These are phyloP conservation scores for Phalaenopsis aphrodite DNA, from an alignment of 106 monocot species.

Conservation along the genomic window DNA sequence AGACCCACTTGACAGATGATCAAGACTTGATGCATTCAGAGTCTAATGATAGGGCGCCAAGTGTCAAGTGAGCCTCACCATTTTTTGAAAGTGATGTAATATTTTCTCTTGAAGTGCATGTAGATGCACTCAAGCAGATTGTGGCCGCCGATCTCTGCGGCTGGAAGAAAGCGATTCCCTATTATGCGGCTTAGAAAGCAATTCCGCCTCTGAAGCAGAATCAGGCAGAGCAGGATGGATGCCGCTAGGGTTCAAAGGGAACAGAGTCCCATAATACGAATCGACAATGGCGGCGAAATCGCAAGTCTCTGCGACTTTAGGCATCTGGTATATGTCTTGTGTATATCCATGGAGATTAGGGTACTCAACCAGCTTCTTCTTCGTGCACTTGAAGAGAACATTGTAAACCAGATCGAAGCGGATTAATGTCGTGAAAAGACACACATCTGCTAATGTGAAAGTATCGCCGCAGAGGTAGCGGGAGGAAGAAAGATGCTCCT, in stretches of 20 bases:
- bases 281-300: conserved; percentile 73
- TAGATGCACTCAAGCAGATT: background rate
- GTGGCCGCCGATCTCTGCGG: background rate
- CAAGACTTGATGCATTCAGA: no score
- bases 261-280: conserved; percentile 70
- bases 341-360: conserved; percentile 68
- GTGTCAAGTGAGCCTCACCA: no score
- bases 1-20: no score
- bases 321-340: conserved; percentile 83
- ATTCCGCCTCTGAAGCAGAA: conserved; percentile 33
- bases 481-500: conserved; percentile 44
- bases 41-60: no score
- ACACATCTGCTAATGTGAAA: conserved; percentile 77
- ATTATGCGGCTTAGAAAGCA: conserved; percentile 50
- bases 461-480: conserved; percentile 76
- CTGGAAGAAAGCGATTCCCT: conserved; percentile 33
- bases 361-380: conserved; percentile 79
- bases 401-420: conserved; percentile 85
- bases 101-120: no score
- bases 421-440: conserved; percentile 85
- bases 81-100: no score
- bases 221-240: conserved; percentile 60
- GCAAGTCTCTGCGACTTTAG: conserved; percentile 72
- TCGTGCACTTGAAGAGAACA: conserved; percentile 79
- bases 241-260: conserved; percentile 78